Percentiles rank a stretch among this genome's conserved stretches.
These are phyloP conservation scores for Corynascus novoguineensis DNA, from an alignment of 495 filamentous ascomycete genomes.

Conservation along the genomic window DNA sequence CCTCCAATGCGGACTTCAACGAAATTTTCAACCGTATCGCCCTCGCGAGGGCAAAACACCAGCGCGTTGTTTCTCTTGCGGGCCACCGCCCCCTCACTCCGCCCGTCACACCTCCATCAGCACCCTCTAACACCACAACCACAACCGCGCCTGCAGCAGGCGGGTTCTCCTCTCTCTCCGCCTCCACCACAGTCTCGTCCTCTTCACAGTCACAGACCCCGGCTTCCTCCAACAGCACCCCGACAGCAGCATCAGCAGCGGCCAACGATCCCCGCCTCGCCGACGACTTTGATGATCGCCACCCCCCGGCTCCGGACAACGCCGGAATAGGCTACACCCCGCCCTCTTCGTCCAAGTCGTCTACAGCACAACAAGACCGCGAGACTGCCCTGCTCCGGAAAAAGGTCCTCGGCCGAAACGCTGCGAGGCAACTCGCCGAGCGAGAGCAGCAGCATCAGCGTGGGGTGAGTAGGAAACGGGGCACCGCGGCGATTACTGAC, in stretches of 20 bases:
- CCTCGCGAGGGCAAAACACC: slow-evolving; percentile 16
- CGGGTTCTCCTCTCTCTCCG: slow-evolving; percentile 20
- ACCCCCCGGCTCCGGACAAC: slow-evolving; percentile 35
- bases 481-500: not conserved
- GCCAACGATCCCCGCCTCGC: slow-evolving; percentile 19
- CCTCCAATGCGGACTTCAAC: slow-evolving; percentile 30
- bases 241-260: not conserved
- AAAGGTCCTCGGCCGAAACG: slow-evolving; percentile 28
- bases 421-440: slow-evolving; percentile 6
- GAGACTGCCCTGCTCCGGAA: slow-evolving; percentile 26
- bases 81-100: slow-evolving; percentile 12
- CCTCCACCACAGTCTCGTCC: not conserved
- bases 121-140: not conserved
- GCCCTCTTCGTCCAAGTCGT: not conserved
- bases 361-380: slow-evolving; percentile 3
- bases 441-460: slow-evolving; percentile 3
- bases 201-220: not conserved
- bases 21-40: slow-evolving; percentile 35
- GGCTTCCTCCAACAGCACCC: not conserved
- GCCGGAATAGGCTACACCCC: slow-evolving; percentile 31
- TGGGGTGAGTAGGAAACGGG: slow-evolving; percentile 15
- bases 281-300: slow-evolving; percentile 24
- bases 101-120: slow-evolving; percentile 1
- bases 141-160: not conserved
- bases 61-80: slow-evolving; percentile 12